These are phyloP conservation scores for Ascochyta fabae DNA, from an alignment of 2,329 filamentous ascomycete species.

Conservation along the genomic window DNA sequence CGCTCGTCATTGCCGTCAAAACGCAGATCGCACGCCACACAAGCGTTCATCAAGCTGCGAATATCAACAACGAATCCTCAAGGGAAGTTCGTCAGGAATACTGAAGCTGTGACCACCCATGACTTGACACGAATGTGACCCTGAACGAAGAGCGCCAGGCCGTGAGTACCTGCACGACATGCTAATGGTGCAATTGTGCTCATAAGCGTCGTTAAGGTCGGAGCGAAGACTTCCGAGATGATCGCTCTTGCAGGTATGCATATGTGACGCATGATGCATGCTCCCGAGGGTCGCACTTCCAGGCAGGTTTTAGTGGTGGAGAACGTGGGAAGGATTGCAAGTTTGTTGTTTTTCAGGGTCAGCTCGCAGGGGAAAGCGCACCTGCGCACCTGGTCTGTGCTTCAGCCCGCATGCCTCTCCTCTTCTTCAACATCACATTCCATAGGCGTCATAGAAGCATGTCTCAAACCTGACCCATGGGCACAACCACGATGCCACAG, in stretches of 20 bases:
- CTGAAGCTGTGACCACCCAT: neutral
- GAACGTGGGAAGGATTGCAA: conserved; percentile 6
- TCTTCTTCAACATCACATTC: conserved; percentile 10
- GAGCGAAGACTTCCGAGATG: conserved; percentile 1
- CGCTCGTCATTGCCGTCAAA: neutral
- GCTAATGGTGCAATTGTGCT: conserved; percentile 1
- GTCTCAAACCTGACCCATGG: conserved; percentile 3
- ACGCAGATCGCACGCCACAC: neutral
- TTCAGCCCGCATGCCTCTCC: conserved; percentile 7
- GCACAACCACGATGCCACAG: neutral
- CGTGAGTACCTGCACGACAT: neutral
- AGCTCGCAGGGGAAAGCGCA: neutral
- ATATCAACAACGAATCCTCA: neutral
- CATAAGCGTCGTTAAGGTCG: neutral
- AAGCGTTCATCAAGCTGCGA: neutral
- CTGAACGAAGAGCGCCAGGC: neutral
- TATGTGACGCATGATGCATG: conserved; percentile 10
- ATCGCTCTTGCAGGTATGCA: conserved; percentile 2
- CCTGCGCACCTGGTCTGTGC: neutral
- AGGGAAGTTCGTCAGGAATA: neutral
- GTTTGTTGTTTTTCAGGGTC: neutral
- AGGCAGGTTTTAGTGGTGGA: neutral
- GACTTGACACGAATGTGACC: neutral
- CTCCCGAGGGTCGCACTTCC: conserved; percentile 1
- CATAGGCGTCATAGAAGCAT: neutral